A percentile compares a stretch with the other conserved stretches of the same genome.
These are phyloP conservation scores for Simplicillium sp. DNA, from an alignment of 2,329 filamentous ascomycete species.

Conservation along the genomic window DNA sequence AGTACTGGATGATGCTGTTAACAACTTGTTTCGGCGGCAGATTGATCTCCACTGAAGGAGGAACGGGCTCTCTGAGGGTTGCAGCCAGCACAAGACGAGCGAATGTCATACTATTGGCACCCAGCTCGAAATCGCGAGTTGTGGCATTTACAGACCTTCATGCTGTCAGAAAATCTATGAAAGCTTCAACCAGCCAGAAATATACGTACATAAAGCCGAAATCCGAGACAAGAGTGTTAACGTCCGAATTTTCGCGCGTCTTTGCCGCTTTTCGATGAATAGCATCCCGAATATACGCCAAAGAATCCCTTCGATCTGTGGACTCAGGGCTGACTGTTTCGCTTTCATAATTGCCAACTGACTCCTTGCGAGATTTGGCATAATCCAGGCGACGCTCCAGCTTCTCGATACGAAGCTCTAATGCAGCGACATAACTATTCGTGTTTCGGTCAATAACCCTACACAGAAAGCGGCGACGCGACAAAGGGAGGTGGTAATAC, in stretches of 20 bases:
- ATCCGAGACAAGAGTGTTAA: constrained; percentile 86
- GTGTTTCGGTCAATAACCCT: no score
- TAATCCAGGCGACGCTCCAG: constrained; percentile 70
- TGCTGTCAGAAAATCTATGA: neutral
- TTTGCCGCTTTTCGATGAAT: constrained; percentile 57
- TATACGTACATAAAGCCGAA: constrained; percentile 74
- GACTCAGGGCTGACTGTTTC: constrained; percentile 30
- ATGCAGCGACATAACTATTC: constrained; percentile 75
- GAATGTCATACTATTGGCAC: constrained; percentile 84
- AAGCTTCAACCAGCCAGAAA: neutral
- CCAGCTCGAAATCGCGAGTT: constrained; percentile 85
- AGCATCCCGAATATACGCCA: constrained; percentile 50
- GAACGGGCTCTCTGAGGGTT: constrained; percentile 63
- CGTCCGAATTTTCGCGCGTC: constrained; percentile 68
- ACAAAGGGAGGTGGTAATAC: constrained; percentile 21
- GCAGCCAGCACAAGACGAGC: constrained; percentile 81
- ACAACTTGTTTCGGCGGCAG: constrained; percentile 65
- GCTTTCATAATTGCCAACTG: constrained; percentile 55
- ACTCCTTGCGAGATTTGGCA: constrained; percentile 61
- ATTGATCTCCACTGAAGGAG: constrained; percentile 46
- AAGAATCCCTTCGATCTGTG: constrained; percentile 53
- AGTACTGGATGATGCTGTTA: constrained; percentile 66
- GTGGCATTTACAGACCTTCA: constrained; percentile 84
- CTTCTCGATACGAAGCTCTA: constrained; percentile 86
- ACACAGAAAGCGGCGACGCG: no score